These are phyloP conservation scores for Colletotrichum lupini DNA, from an alignment of 2,329 filamentous ascomycete species.

Conservation along the genomic window DNA sequence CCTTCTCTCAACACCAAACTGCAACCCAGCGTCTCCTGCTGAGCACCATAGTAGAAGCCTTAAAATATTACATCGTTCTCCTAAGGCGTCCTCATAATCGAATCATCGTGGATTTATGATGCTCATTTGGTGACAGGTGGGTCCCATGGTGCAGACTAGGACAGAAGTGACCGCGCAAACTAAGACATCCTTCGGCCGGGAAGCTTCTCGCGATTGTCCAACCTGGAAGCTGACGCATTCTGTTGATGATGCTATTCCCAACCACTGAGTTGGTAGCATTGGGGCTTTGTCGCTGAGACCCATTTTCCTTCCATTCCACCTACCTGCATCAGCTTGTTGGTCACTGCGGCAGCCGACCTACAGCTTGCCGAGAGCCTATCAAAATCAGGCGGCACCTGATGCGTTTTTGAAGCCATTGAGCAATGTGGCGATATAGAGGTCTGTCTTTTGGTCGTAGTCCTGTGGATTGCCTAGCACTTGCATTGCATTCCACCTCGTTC, in stretches of 20 bases:
- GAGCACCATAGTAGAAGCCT: not conserved
- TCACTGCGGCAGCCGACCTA: not conserved
- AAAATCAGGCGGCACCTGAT: not conserved
- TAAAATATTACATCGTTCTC: not conserved
- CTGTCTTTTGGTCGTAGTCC: not conserved
- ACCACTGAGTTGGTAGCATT: not conserved
- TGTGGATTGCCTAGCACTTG: not conserved
- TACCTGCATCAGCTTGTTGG: not conserved
- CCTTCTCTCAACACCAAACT: slow-evolving; percentile 13
- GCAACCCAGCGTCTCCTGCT: not conserved
- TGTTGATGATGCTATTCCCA: slow-evolving; percentile 18
- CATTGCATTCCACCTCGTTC: slow-evolving; percentile 7
- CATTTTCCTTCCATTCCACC: not conserved
- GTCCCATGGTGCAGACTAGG: not conserved
- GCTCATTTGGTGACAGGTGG: not conserved
- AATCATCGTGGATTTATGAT: not conserved
- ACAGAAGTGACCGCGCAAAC: not conserved
- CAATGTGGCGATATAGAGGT: no score
- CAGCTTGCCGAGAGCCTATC: not conserved
- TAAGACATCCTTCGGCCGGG: not conserved
- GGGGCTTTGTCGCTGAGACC: not conserved
- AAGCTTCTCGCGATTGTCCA: not conserved
- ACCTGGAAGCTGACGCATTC: not conserved
- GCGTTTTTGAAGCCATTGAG: not conserved
- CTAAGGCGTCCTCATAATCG: not conserved